These are phyloP conservation scores for Emydomyces testavorans DNA, from an alignment of 2,329 filamentous ascomycete species.

Conservation along the genomic window DNA sequence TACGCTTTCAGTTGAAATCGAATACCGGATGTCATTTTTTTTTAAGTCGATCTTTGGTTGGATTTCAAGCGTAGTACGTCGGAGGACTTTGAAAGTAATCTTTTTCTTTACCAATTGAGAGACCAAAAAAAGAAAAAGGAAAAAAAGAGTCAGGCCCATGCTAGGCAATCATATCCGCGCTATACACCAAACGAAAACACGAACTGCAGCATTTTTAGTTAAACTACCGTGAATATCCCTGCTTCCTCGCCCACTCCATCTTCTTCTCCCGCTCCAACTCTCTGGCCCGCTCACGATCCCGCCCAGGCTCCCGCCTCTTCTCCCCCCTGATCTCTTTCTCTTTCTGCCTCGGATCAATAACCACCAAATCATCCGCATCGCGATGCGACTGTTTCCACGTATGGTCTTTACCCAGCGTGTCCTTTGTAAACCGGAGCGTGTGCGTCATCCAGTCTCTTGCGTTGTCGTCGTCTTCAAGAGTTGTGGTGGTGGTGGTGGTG, in stretches of 20 bases:
- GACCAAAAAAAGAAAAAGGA: not conserved
- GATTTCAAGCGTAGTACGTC: no score
- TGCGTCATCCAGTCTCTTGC: slow-evolving; percentile 74
- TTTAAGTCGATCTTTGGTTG: no score
- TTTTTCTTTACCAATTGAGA: no score
- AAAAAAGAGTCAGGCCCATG: not conserved
- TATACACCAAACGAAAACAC: not conserved
- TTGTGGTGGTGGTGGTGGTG: no score
- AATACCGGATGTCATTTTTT: not conserved
- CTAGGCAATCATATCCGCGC: no score
- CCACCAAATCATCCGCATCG: slow-evolving; percentile 55
- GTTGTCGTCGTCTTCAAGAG: slow-evolving; percentile 35
- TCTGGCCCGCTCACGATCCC: slow-evolving; percentile 27
- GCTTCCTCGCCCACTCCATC: slow-evolving; percentile 30
- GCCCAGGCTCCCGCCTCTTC: slow-evolving; percentile 52
- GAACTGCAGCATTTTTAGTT: not conserved
- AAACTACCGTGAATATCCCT: slow-evolving; percentile 15
- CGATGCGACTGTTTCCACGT: slow-evolving; percentile 85
- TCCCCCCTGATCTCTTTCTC: slow-evolving; percentile 63
- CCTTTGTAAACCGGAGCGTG: slow-evolving; percentile 72
- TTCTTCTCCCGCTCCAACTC: slow-evolving; percentile 27
- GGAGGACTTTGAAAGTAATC: no score
- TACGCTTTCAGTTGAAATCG: not conserved
- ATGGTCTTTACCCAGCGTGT: slow-evolving; percentile 79
- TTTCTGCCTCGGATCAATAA: slow-evolving; percentile 84